Conservation (phyloP, 345 rosid species). For the Arabis hirsuta region DNA sequence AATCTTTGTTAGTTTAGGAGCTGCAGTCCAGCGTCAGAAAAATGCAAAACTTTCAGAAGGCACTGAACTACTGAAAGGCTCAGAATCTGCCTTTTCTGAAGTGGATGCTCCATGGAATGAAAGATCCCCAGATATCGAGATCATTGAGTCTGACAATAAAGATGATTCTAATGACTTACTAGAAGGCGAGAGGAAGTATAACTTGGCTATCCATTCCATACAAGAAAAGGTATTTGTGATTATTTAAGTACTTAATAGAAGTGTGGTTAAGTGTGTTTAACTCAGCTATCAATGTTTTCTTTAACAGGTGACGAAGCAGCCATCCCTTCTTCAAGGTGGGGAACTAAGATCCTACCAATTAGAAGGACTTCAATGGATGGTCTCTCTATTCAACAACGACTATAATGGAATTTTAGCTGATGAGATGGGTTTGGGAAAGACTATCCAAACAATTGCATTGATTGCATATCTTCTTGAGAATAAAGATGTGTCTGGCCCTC, state of each 20-base stretch:
- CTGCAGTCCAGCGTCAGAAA: slow-evolving; percentile 98
- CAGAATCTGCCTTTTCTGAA: slow-evolving; percentile 72
- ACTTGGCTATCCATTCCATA: slow-evolving; percentile 92
- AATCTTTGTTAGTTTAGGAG: slow-evolving; percentile 92
- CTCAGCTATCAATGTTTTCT: slow-evolving; percentile 26
- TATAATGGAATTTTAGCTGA: slow-evolving; percentile 98
- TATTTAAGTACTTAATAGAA: slow-evolving; percentile 10
- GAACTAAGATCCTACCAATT: slow-evolving; percentile 88
- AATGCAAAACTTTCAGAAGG: slow-evolving; percentile 74
- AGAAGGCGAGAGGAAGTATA: slow-evolving; percentile 95
- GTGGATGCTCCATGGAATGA: slow-evolving; percentile 72
- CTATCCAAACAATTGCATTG: slow-evolving; percentile 94
- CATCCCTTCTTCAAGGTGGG: slow-evolving; percentile 90
- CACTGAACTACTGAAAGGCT: slow-evolving; percentile 63
- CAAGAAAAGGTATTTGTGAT: slow-evolving; percentile 74
- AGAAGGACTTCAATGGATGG: slow-evolving; percentile 99
- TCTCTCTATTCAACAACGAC: slow-evolving; percentile 94
- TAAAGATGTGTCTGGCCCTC: slow-evolving; percentile 88
- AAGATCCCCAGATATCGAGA: slow-evolving; percentile 59
- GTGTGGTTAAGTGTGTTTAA: slow-evolving; percentile 12
- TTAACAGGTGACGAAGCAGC: slow-evolving; percentile 93
- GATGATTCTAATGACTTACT: slow-evolving; percentile 86
- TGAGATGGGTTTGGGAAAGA: slow-evolving; percentile 99
- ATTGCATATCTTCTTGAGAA: slow-evolving; percentile 90
- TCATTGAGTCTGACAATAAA: slow-evolving; percentile 73